Evolutionary conservation across 2,329 filamentous ascomycete species (phyloP).

Genomic region (Botryotinia globosa): DNA sequence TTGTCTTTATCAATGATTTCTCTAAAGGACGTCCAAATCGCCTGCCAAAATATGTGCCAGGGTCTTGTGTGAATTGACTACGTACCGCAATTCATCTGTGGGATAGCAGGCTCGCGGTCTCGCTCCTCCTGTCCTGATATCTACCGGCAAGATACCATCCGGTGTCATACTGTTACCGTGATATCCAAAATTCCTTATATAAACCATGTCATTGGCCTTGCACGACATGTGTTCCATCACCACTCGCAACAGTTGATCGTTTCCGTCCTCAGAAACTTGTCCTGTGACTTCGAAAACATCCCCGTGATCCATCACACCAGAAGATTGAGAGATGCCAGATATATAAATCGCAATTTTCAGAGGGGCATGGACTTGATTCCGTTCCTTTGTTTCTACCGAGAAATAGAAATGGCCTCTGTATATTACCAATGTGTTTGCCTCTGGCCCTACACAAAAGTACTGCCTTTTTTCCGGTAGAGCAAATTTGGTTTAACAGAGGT

Average conservation of each 20-base stretch:
- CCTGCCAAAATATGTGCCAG: not conserved
- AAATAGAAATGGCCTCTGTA: not conserved
- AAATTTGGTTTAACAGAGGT: not conserved
- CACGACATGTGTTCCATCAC: not conserved
- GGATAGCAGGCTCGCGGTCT: not conserved
- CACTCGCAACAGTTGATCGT: not conserved
- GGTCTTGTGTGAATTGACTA: not conserved
- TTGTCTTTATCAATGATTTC: not conserved
- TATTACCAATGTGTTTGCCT: not conserved
- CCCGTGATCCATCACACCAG: accelerated
- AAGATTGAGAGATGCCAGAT: not conserved
- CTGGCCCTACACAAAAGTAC: not conserved
- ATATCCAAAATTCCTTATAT: not conserved
- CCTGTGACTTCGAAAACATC: not conserved
- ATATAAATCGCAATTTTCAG: not conserved
- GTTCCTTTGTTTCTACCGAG: not conserved
- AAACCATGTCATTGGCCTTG: not conserved
- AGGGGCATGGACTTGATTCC: not conserved
- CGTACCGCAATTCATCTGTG: not conserved
- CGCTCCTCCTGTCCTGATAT: not conserved
- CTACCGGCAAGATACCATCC: not conserved
- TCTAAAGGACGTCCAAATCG: not conserved
- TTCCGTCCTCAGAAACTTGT: not conserved
- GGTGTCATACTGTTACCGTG: too few relatives aligned
- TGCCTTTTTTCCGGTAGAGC: not conserved